Percentiles rank a stretch among this genome's conserved stretches.
phyloP scores from a whole-genome alignment of 441 rosid species.

The Pelargonium myrrhifolium region DNA sequence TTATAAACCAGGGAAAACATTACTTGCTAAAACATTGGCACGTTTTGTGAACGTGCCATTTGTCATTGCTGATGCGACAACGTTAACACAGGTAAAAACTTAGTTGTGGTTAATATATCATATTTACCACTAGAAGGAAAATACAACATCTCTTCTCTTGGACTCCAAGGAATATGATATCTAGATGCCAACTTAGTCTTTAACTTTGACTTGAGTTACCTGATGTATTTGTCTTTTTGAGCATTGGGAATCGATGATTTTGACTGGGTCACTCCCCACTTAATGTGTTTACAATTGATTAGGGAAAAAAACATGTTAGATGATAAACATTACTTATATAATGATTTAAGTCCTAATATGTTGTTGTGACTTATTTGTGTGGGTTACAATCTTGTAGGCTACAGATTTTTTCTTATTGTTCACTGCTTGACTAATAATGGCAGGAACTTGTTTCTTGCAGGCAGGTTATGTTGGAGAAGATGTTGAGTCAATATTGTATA shows the following conservation, averaged over 20 bases:
- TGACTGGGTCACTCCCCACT: background rate
- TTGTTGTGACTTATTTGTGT: background rate
- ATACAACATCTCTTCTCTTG: background rate
- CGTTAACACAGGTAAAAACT: slow-evolving; percentile 72
- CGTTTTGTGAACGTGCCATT: slow-evolving; percentile 93
- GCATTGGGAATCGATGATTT: background rate
- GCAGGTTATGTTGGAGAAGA: slow-evolving; percentile 98
- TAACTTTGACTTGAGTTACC: background rate
- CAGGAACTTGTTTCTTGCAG: slow-evolving; percentile 31
- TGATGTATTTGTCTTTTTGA: background rate
- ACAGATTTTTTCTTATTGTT: background rate
- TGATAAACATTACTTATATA: background rate
- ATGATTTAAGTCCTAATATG: too few relatives aligned
- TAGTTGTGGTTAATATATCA: slow-evolving; percentile 9
- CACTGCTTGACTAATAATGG: slow-evolving; percentile 8
- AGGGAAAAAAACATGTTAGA: background rate
- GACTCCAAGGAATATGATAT: too few relatives aligned
- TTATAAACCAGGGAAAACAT: slow-evolving; percentile 72
- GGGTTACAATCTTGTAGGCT: background rate
- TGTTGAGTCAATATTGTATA: slow-evolving; percentile 89
- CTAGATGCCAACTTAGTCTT: background rate
- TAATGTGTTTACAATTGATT: background rate
- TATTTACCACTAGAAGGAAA: background rate
- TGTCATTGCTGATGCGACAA: slow-evolving; percentile 94
- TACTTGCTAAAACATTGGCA: slow-evolving; percentile 90